Conservation (phyloP, 257 asterid species). For the Solanum gracilifrons region DNA sequence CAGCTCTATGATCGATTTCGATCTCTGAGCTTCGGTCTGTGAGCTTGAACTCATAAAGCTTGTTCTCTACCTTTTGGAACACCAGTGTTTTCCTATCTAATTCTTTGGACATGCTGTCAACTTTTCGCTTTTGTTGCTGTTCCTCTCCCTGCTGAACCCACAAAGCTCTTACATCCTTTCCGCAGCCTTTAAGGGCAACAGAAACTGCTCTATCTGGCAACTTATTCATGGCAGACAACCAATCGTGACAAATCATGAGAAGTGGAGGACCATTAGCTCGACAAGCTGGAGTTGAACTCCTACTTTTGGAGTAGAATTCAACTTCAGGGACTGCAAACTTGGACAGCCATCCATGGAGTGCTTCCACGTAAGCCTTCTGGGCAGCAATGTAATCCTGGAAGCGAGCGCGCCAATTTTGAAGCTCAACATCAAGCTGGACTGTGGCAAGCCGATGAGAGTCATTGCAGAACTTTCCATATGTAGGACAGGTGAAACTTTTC, state of each 20-base stretch:
- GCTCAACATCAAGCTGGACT: slow-evolving; percentile 76
- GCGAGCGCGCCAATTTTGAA: slow-evolving; percentile 67
- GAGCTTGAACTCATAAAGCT: slow-evolving; percentile 36
- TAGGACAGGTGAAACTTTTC: slow-evolving; percentile 55
- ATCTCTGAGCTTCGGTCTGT: slow-evolving; percentile 23
- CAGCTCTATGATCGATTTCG: slow-evolving; percentile 31
- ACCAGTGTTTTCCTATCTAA: slow-evolving; percentile 43
- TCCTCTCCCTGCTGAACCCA: slow-evolving; percentile 88
- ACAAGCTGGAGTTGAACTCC: slow-evolving; percentile 13
- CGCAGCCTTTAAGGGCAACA: slow-evolving; percentile 52
- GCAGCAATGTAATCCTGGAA: slow-evolving; percentile 51
- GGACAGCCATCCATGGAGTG: slow-evolving; percentile 74
- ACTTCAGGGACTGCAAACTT: slow-evolving; percentile 49
- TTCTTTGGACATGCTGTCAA: slow-evolving; percentile 66
- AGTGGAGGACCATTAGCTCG: slow-evolving; percentile 46
- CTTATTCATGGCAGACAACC: slow-evolving; percentile 50
- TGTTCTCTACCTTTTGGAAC: slow-evolving; percentile 51
- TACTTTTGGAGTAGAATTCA: slow-evolving; percentile 31
- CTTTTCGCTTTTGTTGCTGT: slow-evolving; percentile 69
- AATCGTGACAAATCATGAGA: slow-evolving; percentile 48
- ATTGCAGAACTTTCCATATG: slow-evolving; percentile 73
- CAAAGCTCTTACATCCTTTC: slow-evolving; percentile 65
- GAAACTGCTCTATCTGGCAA: slow-evolving; percentile 61
- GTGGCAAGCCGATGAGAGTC: slow-evolving; percentile 79
- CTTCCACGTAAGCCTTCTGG: slow-evolving; percentile 49